phyloP scores from a whole-genome alignment of 2,329 filamentous ascomycete genomes.

The Verticillium dahliae region DNA sequence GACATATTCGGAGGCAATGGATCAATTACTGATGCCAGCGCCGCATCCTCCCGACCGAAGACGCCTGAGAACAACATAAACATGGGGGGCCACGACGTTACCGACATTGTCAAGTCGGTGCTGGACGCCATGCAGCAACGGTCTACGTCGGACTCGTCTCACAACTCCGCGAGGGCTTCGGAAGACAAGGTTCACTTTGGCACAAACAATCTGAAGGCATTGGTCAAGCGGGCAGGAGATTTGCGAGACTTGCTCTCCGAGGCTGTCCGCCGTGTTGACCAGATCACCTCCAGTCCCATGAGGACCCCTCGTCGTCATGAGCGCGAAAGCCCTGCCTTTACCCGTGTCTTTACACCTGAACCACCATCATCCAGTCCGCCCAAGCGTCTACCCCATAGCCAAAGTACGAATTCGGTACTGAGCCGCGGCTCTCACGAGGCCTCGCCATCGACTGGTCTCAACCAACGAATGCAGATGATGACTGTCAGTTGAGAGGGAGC shows the following conservation, averaged over 20 bases:
- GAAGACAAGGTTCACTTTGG: slow-evolving; percentile 58
- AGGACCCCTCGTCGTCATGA: slow-evolving; percentile 39
- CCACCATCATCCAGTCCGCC: slow-evolving; percentile 49
- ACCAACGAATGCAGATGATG: slow-evolving; percentile 57
- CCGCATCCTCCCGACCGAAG: slow-evolving; percentile 29
- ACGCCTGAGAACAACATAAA: slow-evolving; percentile 29
- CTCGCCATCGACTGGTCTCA: slow-evolving; percentile 43
- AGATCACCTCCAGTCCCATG: slow-evolving; percentile 49
- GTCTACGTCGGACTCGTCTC: slow-evolving; percentile 31
- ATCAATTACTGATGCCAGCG: slow-evolving; percentile 29
- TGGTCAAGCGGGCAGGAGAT: slow-evolving; percentile 56
- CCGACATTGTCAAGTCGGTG: slow-evolving; percentile 51
- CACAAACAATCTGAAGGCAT: slow-evolving; percentile 60
- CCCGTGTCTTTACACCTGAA: slow-evolving; percentile 49
- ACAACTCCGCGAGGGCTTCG: slow-evolving; percentile 26
- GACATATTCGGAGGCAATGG: slow-evolving; percentile 56
- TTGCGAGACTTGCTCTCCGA: slow-evolving; percentile 55
- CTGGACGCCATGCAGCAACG: slow-evolving; percentile 59
- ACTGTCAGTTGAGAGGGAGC: slow-evolving; percentile 42
- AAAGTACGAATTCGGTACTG: slow-evolving; percentile 46
- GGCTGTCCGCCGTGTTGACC: slow-evolving; percentile 51
- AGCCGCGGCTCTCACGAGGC: slow-evolving; percentile 43
- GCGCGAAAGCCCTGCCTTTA: slow-evolving; percentile 62
- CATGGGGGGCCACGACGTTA: slow-evolving; percentile 28
- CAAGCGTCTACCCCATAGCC: slow-evolving; percentile 42